A percentile compares a stretch with the other conserved stretches of the same genome.
Conservation (phyloP, 2,329 filamentous ascomycete genomes). For the Exophiala xenobiotica region DNA sequence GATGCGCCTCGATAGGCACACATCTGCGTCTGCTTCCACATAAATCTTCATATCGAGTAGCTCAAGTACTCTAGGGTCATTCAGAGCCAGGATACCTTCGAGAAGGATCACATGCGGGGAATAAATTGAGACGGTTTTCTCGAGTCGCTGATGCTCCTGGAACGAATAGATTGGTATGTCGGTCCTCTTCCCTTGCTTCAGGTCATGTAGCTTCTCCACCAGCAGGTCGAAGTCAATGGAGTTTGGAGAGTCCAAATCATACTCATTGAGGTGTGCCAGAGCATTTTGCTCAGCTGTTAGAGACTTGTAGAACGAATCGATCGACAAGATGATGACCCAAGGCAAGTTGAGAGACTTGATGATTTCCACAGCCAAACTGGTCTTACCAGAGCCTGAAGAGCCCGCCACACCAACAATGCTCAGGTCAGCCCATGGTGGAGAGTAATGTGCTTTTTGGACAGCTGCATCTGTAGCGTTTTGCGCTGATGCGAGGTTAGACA, state of each 20-base stretch:
- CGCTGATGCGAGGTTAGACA: slow-evolving; percentile 11
- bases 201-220: slow-evolving; percentile 72
- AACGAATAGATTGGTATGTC: slow-evolving; percentile 97
- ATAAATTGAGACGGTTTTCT: slow-evolving; percentile 83
- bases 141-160: slow-evolving; percentile 77
- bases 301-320: slow-evolving; percentile 98
- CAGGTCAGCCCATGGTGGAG: slow-evolving; percentile 91
- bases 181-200: slow-evolving; percentile 74
- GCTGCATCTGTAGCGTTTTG: slow-evolving; percentile 6
- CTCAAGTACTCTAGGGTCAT: slow-evolving; percentile 80
- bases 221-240: slow-evolving; percentile 93
- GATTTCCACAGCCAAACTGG: slow-evolving; percentile 87
- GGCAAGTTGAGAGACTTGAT: slow-evolving; percentile 86
- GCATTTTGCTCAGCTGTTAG: slow-evolving; percentile 75
- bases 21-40: slow-evolving; percentile 92
- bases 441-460: slow-evolving; percentile 65
- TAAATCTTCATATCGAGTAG: slow-evolving; percentile 96
- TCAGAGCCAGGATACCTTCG: slow-evolving; percentile 93
- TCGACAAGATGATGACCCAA: slow-evolving; percentile 97
- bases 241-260: slow-evolving; percentile 91
- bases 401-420: slow-evolving; percentile 96
- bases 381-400: slow-evolving; percentile 93
- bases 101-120: slow-evolving; percentile 93
- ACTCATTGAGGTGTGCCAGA: slow-evolving; percentile 84
- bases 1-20: slow-evolving; percentile 84